phyloP scores from a whole-genome alignment of 2,329 filamentous ascomycete species.

The Dactylonectria estremocensis region DNA sequence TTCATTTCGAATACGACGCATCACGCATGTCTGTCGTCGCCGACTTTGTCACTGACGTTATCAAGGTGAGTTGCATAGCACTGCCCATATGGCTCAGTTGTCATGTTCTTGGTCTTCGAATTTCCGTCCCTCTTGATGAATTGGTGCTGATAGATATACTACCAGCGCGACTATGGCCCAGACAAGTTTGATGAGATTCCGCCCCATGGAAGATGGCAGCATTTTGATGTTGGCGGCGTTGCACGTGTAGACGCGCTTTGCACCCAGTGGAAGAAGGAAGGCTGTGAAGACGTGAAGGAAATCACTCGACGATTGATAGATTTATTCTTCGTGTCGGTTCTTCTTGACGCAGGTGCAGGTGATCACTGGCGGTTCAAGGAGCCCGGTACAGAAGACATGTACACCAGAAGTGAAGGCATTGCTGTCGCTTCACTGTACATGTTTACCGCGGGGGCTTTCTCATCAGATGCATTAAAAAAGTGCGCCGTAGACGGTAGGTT shows the following conservation, averaged over 20 bases:
- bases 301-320: conserved; percentile 70
- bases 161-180: conserved; percentile 66
- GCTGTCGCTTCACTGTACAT: conserved; percentile 66
- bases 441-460: conserved; percentile 61
- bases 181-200: conserved; percentile 64
- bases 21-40: conserved; percentile 56
- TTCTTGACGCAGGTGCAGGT: conserved; percentile 70
- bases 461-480: conserved; percentile 25
- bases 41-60: conserved; percentile 60
- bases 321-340: conserved; percentile 73
- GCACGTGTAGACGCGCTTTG: conserved; percentile 64
- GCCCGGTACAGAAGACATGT: conserved; percentile 51
- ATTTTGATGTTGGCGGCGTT: conserved; percentile 71
- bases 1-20: conserved; percentile 60
- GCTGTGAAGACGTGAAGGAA: conserved; percentile 60
- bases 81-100: neutral
- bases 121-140: neutral
- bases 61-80: conserved; percentile 53
- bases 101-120: neutral
- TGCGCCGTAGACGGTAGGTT: conserved; percentile 54
- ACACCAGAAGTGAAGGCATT: conserved; percentile 65
- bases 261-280: conserved; percentile 60
- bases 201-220: conserved; percentile 73
- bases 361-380: conserved; percentile 65
- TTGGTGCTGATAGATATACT: neutral